Conservation (phyloP, 1,284 basidiomycete species). For the Puccinia novopanici region DNA sequence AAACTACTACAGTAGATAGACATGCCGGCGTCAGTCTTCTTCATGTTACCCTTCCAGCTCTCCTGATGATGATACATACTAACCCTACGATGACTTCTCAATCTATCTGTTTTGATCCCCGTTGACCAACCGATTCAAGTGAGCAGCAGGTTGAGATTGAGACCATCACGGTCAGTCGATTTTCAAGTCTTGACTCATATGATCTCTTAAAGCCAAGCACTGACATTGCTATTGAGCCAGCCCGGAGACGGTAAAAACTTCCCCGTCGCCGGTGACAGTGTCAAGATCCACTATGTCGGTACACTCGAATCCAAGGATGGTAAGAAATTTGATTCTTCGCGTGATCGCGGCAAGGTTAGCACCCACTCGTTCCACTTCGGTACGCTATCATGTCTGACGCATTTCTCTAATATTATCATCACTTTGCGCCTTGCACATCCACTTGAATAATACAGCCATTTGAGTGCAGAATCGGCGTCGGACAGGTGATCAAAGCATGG, state of each 20-base stretch:
- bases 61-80: too few relatives aligned
- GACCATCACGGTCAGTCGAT: neutral
- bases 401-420: neutral
- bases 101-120: too few relatives aligned
- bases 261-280: conserved; percentile 27
- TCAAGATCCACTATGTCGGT: conserved; percentile 44
- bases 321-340: conserved; percentile 43
- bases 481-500: conserved; percentile 57
- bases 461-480: conserved; percentile 39
- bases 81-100: too few relatives aligned
- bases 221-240: neutral
- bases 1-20: too few relatives aligned
- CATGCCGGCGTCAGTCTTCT: too few relatives aligned
- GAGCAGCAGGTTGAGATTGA: neutral
- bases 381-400: neutral
- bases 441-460: conserved; percentile 36
- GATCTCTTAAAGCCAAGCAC: too few relatives aligned
- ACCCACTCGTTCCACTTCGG: neutral
- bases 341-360: conserved; percentile 30
- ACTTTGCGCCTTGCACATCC: neutral
- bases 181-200: neutral
- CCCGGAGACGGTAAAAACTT: conserved; percentile 41
- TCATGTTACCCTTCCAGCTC: too few relatives aligned
- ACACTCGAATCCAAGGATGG: conserved; percentile 37
- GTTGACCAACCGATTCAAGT: neutral